phyloP scores from a whole-genome alignment of 2,329 filamentous ascomycete species.

The Magnaporthiopsis rhizophila region DNA sequence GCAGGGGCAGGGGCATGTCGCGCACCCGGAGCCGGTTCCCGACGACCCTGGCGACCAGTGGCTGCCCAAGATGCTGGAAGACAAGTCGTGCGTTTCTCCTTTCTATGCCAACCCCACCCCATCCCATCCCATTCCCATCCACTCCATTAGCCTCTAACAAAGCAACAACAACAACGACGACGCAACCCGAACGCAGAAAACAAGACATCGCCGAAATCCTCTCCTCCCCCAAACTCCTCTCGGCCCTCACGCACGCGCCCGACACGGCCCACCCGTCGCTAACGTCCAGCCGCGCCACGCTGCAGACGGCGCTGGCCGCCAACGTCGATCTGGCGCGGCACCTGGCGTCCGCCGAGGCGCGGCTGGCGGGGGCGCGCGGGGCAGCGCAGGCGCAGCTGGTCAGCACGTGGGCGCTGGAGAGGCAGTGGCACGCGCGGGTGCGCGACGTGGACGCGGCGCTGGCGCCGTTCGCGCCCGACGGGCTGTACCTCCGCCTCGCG shows the following conservation, averaged over 20 bases:
- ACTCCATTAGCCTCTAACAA: slow-evolving; percentile 8
- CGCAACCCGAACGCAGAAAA: slow-evolving; percentile 44
- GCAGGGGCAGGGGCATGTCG: slow-evolving; percentile 9
- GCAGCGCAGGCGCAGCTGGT: slow-evolving; percentile 74
- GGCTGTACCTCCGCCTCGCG: slow-evolving; percentile 73
- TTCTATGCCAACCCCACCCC: no score
- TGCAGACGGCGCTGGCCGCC: slow-evolving; percentile 57
- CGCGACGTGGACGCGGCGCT: slow-evolving; percentile 80
- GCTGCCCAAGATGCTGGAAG: slow-evolving; percentile 68
- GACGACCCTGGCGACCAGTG: slow-evolving; percentile 65
- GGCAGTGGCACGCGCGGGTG: slow-evolving; percentile 88
- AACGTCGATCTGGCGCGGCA: slow-evolving; percentile 65
- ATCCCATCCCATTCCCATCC: no score
- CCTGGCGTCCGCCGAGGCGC: slow-evolving; percentile 51
- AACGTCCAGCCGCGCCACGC: slow-evolving; percentile 51
- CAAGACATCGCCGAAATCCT: slow-evolving; percentile 68
- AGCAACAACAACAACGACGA: no score
- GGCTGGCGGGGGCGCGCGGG: slow-evolving; percentile 53
- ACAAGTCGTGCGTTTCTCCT: slow-evolving; percentile 62
- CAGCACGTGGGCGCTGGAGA: slow-evolving; percentile 75
- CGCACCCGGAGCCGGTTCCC: slow-evolving; percentile 30
- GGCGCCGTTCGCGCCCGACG: slow-evolving; percentile 75
- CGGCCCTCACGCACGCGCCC: slow-evolving; percentile 63
- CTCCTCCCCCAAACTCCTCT: slow-evolving; percentile 56
- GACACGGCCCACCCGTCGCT: slow-evolving; percentile 66